A percentile compares a stretch with the other conserved stretches of the same genome.
These are phyloP conservation scores for Fusarium fujikuroi DNA, from an alignment of 2,329 filamentous ascomycete species.

Conservation along the genomic window DNA sequence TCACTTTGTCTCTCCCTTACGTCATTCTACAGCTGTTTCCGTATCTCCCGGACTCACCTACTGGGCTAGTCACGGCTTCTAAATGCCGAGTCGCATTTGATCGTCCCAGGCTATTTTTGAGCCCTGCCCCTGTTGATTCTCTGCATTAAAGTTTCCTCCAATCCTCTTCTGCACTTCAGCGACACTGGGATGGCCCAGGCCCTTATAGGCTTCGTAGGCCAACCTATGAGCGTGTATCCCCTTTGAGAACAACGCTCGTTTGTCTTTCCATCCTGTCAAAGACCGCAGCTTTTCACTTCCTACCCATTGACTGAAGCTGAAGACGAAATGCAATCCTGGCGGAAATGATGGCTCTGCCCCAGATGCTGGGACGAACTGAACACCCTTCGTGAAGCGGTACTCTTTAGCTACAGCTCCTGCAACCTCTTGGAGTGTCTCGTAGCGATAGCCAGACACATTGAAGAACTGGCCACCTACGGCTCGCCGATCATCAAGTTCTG, in stretches of 20 bases:
- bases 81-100: neutral
- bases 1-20: neutral
- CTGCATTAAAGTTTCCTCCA: neutral
- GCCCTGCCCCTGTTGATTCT: neutral
- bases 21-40: neutral
- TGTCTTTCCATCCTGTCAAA: slow-evolving; percentile 55
- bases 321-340: slow-evolving; percentile 36
- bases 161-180: slow-evolving; percentile 22
- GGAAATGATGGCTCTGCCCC: slow-evolving; percentile 36
- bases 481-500: slow-evolving; percentile 47
- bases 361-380: slow-evolving; percentile 39
- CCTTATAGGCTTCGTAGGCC: slow-evolving; percentile 50
- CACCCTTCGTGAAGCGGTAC: slow-evolving; percentile 51
- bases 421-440: slow-evolving; percentile 57
- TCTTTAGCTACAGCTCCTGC: slow-evolving; percentile 52
- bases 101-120: neutral
- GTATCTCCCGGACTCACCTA: neutral
- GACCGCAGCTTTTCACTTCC: slow-evolving; percentile 54
- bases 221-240: slow-evolving; percentile 50
- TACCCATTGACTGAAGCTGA: slow-evolving; percentile 56
- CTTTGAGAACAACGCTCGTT: slow-evolving; percentile 51
- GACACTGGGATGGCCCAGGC: slow-evolving; percentile 25
- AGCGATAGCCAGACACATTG: slow-evolving; percentile 57
- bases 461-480: slow-evolving; percentile 54
- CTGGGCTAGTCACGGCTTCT: neutral